These are phyloP conservation scores for Salvia miltiorrhiza DNA, from an alignment of 257 asterid species.

Conservation along the genomic window DNA sequence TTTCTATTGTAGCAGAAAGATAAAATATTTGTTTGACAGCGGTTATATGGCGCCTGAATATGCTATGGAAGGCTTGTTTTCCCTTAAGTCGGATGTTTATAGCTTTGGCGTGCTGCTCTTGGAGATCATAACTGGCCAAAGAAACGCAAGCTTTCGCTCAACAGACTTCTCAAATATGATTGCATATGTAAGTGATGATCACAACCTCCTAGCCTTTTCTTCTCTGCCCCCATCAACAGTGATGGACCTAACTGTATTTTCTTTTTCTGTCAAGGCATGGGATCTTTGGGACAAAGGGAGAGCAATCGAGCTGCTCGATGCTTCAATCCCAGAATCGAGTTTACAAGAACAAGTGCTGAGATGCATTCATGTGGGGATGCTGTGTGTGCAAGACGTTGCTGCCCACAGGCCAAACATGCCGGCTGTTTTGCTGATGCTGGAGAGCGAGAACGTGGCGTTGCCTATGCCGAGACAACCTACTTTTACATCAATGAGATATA, in stretches of 20 bases:
- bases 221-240: neutral
- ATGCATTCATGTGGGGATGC: slow-evolving; percentile 71
- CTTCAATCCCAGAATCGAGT: slow-evolving; percentile 33
- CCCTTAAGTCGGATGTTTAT: slow-evolving; percentile 82
- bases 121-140: slow-evolving; percentile 71
- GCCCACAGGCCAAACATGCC: slow-evolving; percentile 67
- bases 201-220: neutral
- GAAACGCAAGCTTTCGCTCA: slow-evolving; percentile 51
- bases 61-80: slow-evolving; percentile 94
- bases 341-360: slow-evolving; percentile 43
- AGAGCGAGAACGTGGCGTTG: slow-evolving; percentile 43
- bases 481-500: slow-evolving; percentile 49
- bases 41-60: slow-evolving; percentile 98
- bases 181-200: slow-evolving; percentile 56
- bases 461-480: slow-evolving; percentile 72
- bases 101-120: slow-evolving; percentile 80
- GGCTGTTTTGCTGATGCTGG: slow-evolving; percentile 67
- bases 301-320: slow-evolving; percentile 56
- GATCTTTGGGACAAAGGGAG: slow-evolving; percentile 61
- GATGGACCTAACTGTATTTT: neutral
- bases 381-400: slow-evolving; percentile 74
- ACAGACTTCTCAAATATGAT: slow-evolving; percentile 49
- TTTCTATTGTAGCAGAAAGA: neutral
- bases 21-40: slow-evolving; percentile 28
- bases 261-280: slow-evolving; percentile 52